Conservation (phyloP, 345 rosid species). For the Fremontodendron californicum region DNA sequence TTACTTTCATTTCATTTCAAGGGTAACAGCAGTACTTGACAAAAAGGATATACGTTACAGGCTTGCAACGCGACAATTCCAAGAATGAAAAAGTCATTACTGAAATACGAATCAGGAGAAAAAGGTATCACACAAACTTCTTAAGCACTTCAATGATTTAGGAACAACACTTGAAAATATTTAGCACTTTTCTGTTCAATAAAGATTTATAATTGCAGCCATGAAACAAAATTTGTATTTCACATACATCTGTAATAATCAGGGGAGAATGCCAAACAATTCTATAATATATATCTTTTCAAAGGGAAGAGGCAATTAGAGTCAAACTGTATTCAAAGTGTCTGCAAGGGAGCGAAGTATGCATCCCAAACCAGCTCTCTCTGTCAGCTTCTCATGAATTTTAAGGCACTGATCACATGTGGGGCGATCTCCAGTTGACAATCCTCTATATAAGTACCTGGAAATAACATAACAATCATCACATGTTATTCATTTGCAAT, state of each 20-base stretch:
- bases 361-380: conserved; percentile 90
- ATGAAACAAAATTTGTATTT: background rate
- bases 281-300: background rate
- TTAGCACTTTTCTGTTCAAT: background rate
- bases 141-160: background rate
- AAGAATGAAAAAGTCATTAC: background rate
- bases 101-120: background rate
- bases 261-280: background rate
- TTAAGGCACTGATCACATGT: conserved; percentile 90
- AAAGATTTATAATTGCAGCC: background rate
- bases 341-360: conserved; percentile 79
- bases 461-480: background rate
- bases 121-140: background rate
- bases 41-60: background rate
- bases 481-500: background rate
- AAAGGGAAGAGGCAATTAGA: background rate
- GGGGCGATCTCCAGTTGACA: conserved; percentile 92
- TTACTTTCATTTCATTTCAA: background rate
- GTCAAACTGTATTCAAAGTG: conserved; percentile 70
- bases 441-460: conserved; percentile 87
- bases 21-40: background rate
- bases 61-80: background rate
- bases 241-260: background rate
- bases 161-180: background rate
- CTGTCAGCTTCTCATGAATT: conserved; percentile 83